Evolutionary conservation across 2,329 filamentous ascomycete genomes (phyloP).

Genomic region (Fusarium brevicatenulatum): DNA sequence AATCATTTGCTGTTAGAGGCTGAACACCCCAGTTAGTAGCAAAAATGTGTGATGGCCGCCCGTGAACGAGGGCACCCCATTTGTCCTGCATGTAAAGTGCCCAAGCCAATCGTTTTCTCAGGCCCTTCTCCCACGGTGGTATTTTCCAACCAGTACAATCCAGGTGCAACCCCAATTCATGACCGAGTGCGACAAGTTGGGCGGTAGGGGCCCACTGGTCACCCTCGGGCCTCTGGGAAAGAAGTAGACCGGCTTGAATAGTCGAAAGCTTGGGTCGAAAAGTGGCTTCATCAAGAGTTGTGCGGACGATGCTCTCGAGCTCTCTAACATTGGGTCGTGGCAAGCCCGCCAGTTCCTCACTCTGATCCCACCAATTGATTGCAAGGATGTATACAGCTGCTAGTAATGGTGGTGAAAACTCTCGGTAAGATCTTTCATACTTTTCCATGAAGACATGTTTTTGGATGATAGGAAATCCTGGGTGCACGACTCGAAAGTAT

Average conservation of each 20-base stretch:
- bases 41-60: constrained; percentile 81
- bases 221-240: constrained; percentile 79
- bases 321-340: constrained; percentile 77
- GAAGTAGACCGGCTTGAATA: constrained; percentile 78
- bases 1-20: constrained; percentile 72
- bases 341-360: constrained; percentile 70
- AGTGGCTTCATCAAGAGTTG: constrained; percentile 79
- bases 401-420: constrained; percentile 80
- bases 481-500: constrained; percentile 84
- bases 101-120: constrained; percentile 89
- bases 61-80: constrained; percentile 87
- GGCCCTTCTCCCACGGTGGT: constrained; percentile 84
- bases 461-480: constrained; percentile 83
- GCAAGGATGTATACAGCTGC: constrained; percentile 87
- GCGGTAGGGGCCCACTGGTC: constrained; percentile 88
- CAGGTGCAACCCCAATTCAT: constrained; percentile 88
- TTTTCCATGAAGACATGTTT: constrained; percentile 83
- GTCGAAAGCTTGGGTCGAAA: constrained; percentile 84
- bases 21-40: constrained; percentile 80
- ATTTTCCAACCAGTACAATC: constrained; percentile 91
- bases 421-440: constrained; percentile 76
- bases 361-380: constrained; percentile 87
- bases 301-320: constrained; percentile 78
- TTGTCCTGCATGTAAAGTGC: constrained; percentile 94
- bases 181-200: constrained; percentile 85